phyloP scores from a whole-genome alignment of 768 basidiomycete genomes.

The Lyophyllum atratum region DNA sequence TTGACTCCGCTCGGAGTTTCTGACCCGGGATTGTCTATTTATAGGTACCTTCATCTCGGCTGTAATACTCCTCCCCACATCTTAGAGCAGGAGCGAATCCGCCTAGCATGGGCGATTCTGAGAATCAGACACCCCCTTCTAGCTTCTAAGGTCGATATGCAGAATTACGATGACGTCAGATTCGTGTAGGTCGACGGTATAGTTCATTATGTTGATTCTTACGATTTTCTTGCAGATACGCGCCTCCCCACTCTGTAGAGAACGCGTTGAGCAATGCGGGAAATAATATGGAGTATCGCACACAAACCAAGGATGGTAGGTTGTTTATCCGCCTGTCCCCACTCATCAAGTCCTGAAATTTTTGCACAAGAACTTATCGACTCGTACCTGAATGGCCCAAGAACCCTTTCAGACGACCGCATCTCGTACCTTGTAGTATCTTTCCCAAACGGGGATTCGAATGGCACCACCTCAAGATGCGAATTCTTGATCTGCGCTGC shows the following conservation, averaged over 20 bases:
- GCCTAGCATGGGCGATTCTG: slow-evolving; percentile 70
- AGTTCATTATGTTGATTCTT: neutral
- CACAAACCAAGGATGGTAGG: slow-evolving; percentile 57
- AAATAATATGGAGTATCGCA: slow-evolving; percentile 48
- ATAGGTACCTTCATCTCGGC: slow-evolving; percentile 80
- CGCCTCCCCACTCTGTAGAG: slow-evolving; percentile 39
- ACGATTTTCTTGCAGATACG: slow-evolving; percentile 39
- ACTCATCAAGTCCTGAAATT: neutral
- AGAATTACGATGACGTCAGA: slow-evolving; percentile 59
- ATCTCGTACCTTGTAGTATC: slow-evolving; percentile 66
- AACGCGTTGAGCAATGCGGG: slow-evolving; percentile 52
- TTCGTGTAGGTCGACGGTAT: slow-evolving; percentile 55
- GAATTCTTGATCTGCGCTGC: slow-evolving; percentile 75
- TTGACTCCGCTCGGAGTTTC: neutral
- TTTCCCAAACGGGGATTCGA: slow-evolving; percentile 7
- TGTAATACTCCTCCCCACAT: slow-evolving; percentile 50
- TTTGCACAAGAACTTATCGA: slow-evolving; percentile 57
- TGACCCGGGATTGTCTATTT: neutral
- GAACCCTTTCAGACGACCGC: slow-evolving; percentile 66
- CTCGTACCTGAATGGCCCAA: slow-evolving; percentile 73
- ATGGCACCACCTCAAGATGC: slow-evolving; percentile 32
- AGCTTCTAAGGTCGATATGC: slow-evolving; percentile 61
- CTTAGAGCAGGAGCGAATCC: slow-evolving; percentile 49
- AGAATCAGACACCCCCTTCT: slow-evolving; percentile 72
- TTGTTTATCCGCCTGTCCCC: slow-evolving; percentile 1